Conservation (phyloP, 1,284 basidiomycete genomes). For the Schizophyllum amplum region DNA sequence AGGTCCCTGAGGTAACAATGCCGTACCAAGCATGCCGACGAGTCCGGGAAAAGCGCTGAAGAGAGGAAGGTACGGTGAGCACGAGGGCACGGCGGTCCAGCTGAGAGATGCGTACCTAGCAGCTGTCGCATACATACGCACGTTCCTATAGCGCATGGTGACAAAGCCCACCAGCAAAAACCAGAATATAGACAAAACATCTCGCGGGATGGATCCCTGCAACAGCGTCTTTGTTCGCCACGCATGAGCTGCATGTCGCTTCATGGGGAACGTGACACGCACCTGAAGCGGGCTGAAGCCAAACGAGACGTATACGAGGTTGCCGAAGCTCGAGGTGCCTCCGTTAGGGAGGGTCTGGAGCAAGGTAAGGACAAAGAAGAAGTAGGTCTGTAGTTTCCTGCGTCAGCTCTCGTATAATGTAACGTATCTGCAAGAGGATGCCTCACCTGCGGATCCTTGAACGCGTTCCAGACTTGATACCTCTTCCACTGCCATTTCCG, state of each 20-base stretch:
- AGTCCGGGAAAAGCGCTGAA: background rate
- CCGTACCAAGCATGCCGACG: background rate
- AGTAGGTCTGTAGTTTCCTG: conserved; percentile 9
- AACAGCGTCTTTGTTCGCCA: background rate
- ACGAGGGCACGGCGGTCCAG: conserved; percentile 9
- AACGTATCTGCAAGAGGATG: too few relatives aligned
- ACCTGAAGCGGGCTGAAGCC: conserved; percentile 12
- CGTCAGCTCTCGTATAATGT: background rate
- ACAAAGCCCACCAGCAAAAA: conserved; percentile 10
- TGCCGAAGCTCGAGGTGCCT: conserved; percentile 13
- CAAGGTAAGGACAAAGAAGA: background rate
- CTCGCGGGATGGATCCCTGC: conserved; percentile 8
- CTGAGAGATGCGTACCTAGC: conserved; percentile 7
- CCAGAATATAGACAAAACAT: conserved; percentile 6
- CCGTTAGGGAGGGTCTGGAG: background rate
- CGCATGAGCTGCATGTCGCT: background rate
- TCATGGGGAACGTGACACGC: background rate
- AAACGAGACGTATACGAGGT: conserved; percentile 10
- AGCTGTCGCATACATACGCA: conserved; percentile 11
- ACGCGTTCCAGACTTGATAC: conserved; percentile 11
- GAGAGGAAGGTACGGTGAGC: conserved; percentile 4
- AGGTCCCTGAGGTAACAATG: background rate
- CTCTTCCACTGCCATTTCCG: conserved; percentile 10
- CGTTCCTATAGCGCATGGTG: conserved; percentile 8
- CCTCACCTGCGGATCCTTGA: conserved; percentile 8